phyloP scores from a whole-genome alignment of 768 basidiomycete species.

The Royoungia palumana region DNA sequence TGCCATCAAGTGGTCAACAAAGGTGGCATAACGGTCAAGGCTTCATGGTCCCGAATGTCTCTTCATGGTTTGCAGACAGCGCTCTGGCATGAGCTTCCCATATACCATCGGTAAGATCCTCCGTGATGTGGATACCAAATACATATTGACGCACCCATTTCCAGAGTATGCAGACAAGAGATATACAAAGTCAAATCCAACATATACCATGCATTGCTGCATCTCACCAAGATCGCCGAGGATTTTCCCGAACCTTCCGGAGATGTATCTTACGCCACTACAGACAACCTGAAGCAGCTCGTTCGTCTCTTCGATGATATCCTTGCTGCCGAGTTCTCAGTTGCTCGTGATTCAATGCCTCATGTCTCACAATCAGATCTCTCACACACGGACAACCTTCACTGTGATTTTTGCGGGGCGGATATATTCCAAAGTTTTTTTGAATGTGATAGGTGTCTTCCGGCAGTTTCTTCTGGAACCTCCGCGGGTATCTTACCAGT shows the following conservation, averaged over 20 bases:
- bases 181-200: slow-evolving; percentile 72
- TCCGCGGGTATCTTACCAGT: slow-evolving; percentile 16
- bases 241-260: slow-evolving; percentile 1
- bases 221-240: slow-evolving; percentile 24
- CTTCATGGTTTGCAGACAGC: slow-evolving; percentile 55
- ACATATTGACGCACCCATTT: background rate
- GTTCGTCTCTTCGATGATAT: slow-evolving; percentile 50
- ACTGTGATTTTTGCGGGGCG: slow-evolving; percentile 77
- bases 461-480: slow-evolving; percentile 10
- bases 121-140: background rate
- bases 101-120: slow-evolving; percentile 65
- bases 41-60: slow-evolving; percentile 86
- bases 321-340: slow-evolving; percentile 42
- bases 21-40: slow-evolving; percentile 80
- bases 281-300: slow-evolving; percentile 33
- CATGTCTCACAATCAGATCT: slow-evolving; percentile 27
- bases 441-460: slow-evolving; percentile 55
- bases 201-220: slow-evolving; percentile 52
- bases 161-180: slow-evolving; percentile 77
- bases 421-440: slow-evolving; percentile 85
- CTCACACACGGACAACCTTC: slow-evolving; percentile 31
- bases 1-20: slow-evolving; percentile 83
- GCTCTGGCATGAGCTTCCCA: slow-evolving; percentile 68
- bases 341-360: slow-evolving; percentile 30
- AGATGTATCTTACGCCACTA: background rate